Evolutionary conservation across 495 filamentous ascomycete species (phyloP).

Genomic region (Cetradonia linearis): DNA sequence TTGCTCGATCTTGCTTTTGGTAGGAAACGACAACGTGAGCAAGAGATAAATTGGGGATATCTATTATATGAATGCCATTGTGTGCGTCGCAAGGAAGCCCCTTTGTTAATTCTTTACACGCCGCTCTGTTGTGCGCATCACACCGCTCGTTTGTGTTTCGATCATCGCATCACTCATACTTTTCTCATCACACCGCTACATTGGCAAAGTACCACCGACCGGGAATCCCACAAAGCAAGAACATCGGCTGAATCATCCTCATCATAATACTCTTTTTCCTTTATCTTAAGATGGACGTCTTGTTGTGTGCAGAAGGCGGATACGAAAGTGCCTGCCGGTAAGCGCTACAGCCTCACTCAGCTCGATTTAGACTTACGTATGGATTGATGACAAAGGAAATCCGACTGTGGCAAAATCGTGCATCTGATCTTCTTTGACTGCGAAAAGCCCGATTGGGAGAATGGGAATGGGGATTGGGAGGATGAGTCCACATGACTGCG

Average conservation of each 20-base stretch:
- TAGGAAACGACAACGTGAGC: not conserved
- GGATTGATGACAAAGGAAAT: not conserved
- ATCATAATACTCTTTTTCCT: not conserved
- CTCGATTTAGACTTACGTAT: not conserved
- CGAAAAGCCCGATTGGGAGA: not conserved
- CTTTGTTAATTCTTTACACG: not conserved
- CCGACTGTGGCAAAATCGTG: not conserved
- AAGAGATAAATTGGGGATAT: not conserved
- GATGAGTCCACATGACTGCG: not conserved
- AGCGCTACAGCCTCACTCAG: slow-evolving; percentile 9
- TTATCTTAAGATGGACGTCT: not conserved
- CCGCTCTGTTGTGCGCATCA: not conserved
- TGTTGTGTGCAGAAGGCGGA: not conserved
- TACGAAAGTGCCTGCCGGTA: not conserved
- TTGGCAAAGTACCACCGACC: slow-evolving; percentile 1
- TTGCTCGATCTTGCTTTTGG: not conserved
- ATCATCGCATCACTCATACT: slow-evolving; percentile 1
- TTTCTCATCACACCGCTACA: slow-evolving; percentile 3
- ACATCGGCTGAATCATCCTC: not conserved
- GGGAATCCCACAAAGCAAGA: not conserved
- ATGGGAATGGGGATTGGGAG: not conserved
- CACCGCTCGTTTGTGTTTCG: slow-evolving; percentile 2
- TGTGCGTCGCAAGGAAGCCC: not conserved
- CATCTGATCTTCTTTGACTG: not conserved
- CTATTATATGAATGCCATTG: not conserved